Evolutionary conservation across 305 asterid genomes (phyloP).

Genomic region (Plantago rigida): DNA sequence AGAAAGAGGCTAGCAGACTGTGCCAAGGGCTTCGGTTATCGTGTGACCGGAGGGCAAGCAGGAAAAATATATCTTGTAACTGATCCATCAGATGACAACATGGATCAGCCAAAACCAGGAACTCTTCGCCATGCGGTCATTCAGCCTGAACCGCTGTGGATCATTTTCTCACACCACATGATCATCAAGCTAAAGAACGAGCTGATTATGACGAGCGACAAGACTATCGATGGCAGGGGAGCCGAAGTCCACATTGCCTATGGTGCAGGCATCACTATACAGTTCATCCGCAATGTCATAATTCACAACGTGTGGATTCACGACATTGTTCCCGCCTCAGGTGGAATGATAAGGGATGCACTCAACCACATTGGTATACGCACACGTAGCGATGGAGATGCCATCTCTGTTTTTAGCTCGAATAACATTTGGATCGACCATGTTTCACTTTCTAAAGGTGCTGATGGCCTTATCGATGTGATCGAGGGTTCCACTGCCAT

Average conservation of each 20-base stretch:
- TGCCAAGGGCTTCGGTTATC: slow-evolving; percentile 42
- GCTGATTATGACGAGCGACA: slow-evolving; percentile 49
- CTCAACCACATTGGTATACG: slow-evolving; percentile 44
- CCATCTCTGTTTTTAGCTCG: slow-evolving; percentile 42
- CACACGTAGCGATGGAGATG: slow-evolving; percentile 59
- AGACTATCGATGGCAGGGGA: slow-evolving; percentile 76
- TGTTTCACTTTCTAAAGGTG: slow-evolving; percentile 33
- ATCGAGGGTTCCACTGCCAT: slow-evolving; percentile 59
- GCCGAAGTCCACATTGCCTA: slow-evolving; percentile 52
- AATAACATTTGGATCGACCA: slow-evolving; percentile 61
- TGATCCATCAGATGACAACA: slow-evolving; percentile 34
- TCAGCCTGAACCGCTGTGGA: slow-evolving; percentile 44
- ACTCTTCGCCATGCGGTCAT: slow-evolving; percentile 51
- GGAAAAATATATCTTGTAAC: slow-evolving; percentile 37
- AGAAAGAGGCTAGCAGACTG: slow-evolving; percentile 41
- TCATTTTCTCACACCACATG: slow-evolving; percentile 40
- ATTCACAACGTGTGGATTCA: slow-evolving; percentile 52
- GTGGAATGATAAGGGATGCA: slow-evolving; percentile 59
- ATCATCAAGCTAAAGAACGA: slow-evolving; percentile 47
- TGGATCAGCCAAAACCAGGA: slow-evolving; percentile 37
- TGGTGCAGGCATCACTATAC: slow-evolving; percentile 59
- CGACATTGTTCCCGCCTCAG: slow-evolving; percentile 32
- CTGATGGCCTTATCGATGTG: slow-evolving; percentile 59
- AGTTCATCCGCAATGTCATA: slow-evolving; percentile 45
- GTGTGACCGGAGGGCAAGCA: slow-evolving; percentile 34